A percentile compares a stretch with the other conserved stretches of the same genome.
Evolutionary conservation across 805 yeast genomes (phyloP).

Genomic region (Maudiozyma bulderi): DNA sequence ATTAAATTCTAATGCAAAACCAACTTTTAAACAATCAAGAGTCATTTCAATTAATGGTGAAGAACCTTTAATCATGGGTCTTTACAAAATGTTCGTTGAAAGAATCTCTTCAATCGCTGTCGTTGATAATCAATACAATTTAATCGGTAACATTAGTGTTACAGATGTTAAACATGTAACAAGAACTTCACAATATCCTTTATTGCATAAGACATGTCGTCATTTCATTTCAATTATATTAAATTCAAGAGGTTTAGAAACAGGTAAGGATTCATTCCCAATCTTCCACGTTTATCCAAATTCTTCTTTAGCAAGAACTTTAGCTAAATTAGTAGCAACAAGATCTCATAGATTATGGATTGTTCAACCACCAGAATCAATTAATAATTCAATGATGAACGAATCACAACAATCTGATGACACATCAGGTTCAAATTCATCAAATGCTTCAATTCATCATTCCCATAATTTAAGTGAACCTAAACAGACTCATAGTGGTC

Average conservation of each 20-base stretch:
- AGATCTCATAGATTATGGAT: constrained; percentile 85
- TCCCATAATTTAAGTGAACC: background rate
- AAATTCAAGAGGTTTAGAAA: constrained; percentile 76
- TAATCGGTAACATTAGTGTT: constrained; percentile 87
- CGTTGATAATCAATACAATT: constrained; percentile 63
- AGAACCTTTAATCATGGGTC: constrained; percentile 76
- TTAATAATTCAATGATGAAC: constrained; percentile 19
- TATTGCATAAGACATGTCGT: constrained; percentile 72
- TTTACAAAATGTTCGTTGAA: constrained; percentile 72
- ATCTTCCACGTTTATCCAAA: constrained; percentile 82
- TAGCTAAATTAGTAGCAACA: constrained; percentile 93
- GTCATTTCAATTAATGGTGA: constrained; percentile 84
- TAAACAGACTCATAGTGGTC: background rate
- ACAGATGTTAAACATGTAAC: constrained; percentile 89
- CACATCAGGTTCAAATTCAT: constrained; percentile 1
- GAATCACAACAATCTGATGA: constrained; percentile 2
- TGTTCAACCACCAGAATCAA: constrained; percentile 45
- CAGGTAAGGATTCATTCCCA: constrained; percentile 88
- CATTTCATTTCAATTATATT: constrained; percentile 82
- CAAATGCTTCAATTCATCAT: background rate
- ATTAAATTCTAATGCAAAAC: constrained; percentile 26
- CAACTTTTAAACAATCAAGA: constrained; percentile 35
- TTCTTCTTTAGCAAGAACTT: constrained; percentile 74
- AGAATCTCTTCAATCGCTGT: constrained; percentile 89
- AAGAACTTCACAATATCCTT: constrained; percentile 74